A percentile compares a stretch with the other conserved stretches of the same genome.
These are phyloP conservation scores for Solanum hybrid DNA, from an alignment of 305 asterid genomes.

Conservation along the genomic window DNA sequence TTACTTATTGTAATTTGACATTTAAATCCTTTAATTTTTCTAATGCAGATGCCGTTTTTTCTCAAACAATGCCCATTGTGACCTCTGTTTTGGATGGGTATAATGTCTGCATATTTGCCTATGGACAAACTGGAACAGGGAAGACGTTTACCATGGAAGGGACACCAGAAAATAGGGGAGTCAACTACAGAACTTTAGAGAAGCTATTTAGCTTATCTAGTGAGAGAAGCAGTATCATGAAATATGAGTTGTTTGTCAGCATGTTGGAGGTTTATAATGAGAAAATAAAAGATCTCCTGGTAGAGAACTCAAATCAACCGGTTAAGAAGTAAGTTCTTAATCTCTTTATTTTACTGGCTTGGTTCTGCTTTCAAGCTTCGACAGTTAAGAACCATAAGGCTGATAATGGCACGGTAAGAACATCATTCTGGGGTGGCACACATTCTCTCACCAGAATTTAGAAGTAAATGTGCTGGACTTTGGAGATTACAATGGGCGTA, in stretches of 20 bases:
- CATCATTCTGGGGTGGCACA: not conserved
- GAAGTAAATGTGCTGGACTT: not conserved
- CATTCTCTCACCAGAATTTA: not conserved
- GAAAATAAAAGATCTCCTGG: slow-evolving; percentile 81
- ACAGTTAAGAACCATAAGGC: not conserved
- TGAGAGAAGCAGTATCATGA: slow-evolving; percentile 55
- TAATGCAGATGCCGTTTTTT: slow-evolving; percentile 63
- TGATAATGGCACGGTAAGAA: not conserved
- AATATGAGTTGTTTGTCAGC: slow-evolving; percentile 68
- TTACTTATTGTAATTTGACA: not conserved
- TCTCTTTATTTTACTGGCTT: not conserved
- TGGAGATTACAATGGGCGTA: not conserved
- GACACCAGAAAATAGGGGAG: slow-evolving; percentile 81
- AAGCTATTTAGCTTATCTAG: slow-evolving; percentile 60
- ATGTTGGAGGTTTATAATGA: slow-evolving; percentile 97
- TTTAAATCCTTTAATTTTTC: slow-evolving; percentile 1
- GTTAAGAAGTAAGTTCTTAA: slow-evolving; percentile 60
- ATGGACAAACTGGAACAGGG: slow-evolving; percentile 95
- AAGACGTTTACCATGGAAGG: slow-evolving; percentile 99
- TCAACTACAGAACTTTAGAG: slow-evolving; percentile 80
- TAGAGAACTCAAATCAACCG: slow-evolving; percentile 61
- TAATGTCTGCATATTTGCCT: slow-evolving; percentile 92
- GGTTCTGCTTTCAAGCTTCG: not conserved
- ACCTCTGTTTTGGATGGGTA: slow-evolving; percentile 91
- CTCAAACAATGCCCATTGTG: slow-evolving; percentile 69